Evolutionary conservation across 805 yeast genomes (phyloP), one percentile per base, ranked within the genome.

Genomic region (Naumovozyma castellii): DNA sequence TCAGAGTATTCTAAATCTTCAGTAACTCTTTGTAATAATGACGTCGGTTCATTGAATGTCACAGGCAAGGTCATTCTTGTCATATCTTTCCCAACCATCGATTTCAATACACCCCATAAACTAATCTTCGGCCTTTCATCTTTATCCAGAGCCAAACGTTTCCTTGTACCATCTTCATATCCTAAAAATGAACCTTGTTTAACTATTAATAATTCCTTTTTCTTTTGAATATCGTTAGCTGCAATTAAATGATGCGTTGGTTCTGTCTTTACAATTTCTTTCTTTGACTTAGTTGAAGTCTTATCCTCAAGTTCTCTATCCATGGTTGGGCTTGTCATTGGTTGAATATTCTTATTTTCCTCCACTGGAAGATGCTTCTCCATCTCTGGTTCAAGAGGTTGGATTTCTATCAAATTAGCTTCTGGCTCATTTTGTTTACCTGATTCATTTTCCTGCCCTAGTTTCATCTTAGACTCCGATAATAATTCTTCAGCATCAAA

Each of bases 11-110:
- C 98, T 65, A 90, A 75, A 62, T 92, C 97, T 63, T 90, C 98
- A 0, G 94, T 86, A 29, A 87, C 83, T 59, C 98, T 77, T 65
- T 92, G 97, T 42, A 90, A 67, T 52, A 90, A 69, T 2, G 94
- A 84, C 0, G 97, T 87, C 50, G 95, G 92, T 60, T 90, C 98
- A 56, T 90, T 90, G 66, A 90, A 90, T 0, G 95, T 77, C n/a
- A 90, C 98, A 1, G 98, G 98, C 25, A 90, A 72, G 0, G 98
- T 76, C 86, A 90, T 88, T 59, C 76, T 80, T 4, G 97, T 88
- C 94, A 92, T 86, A 62, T 90, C 98, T 57, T 87, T 88, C 46
- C 98, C 98, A 58, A 90, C 84, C 78, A 90, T 75, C 1, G 94
- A 84, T 60, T 86, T 88, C 57, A 90, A 71, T 43, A 88, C 87